Evolutionary conservation across 306 rosid genomes (phyloP), one percentile per base, ranked within the genome.

Genomic region (Medicago arabica): DNA sequence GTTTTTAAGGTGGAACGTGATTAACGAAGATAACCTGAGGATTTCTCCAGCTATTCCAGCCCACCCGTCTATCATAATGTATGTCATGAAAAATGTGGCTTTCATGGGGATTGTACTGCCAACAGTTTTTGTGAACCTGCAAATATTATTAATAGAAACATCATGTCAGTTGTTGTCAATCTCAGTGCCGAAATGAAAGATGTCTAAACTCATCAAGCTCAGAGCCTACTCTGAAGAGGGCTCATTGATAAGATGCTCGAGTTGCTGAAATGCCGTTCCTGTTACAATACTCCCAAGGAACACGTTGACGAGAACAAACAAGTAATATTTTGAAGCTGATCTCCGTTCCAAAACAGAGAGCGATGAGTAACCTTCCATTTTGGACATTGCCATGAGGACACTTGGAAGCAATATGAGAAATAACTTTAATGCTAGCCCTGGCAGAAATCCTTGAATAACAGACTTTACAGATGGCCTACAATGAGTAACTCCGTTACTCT

Each of bases 51-150:
- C 97, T 66, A 94, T 36, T 81, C 98, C 97, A 77, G 97, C 75
- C 97, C 98, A 94, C 15, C 98, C 98, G 67, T 94, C 98, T 4
- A 94, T 83, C 98, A 90, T 92, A 84, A 86, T 75, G 64, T 94
- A 94, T 71, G 98, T 94, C 23, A 94, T 94, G 90, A 90, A 94
- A 88, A 92, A 94, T 19, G 97, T 92, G 36, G 95, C 98, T 81
- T 92, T 92, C 98, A 94, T 88, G 80, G 98, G 98, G 66, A 94
- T 83, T 41, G 97, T 83, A 72, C 88, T 86, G 55, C 96, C 97
- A 61, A 90, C 87, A 36, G 92, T 92, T 86, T 87, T 81, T 39
- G 96, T 77, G 80, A 88, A 88, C 82, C 98, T 94, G 80, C 76
- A 87, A 47, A 76, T 59, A 31, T 54, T 70, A 17, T 54, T 62